Conservation (phyloP, 2,329 filamentous ascomycete genomes). For the Teratosphaeria destructans region DNA sequence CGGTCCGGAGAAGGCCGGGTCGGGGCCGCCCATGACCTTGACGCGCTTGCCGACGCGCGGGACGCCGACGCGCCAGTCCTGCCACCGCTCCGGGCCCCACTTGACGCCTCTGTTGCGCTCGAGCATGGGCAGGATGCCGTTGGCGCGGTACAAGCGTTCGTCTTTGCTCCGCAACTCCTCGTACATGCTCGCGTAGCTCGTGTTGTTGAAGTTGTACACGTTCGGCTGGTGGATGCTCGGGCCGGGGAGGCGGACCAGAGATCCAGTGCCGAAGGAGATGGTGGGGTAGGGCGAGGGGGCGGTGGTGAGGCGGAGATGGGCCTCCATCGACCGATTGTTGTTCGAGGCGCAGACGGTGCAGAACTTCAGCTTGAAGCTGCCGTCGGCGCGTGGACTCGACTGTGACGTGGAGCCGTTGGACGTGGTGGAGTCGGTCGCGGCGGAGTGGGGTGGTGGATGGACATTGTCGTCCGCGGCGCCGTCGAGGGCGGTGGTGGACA, state of each 20-base stretch:
- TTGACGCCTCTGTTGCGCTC: constrained; percentile 86
- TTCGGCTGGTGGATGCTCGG: constrained; percentile 89
- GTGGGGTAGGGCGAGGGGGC: constrained; percentile 68
- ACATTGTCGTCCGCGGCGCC: constrained; percentile 8
- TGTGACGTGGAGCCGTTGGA: constrained; percentile 31
- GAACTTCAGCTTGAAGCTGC: constrained; percentile 81
- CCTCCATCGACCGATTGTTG: constrained; percentile 87
- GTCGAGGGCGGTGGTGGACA: constrained; percentile 22
- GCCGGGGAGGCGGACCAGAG: constrained; percentile 77
- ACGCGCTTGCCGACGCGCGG: constrained; percentile 60
- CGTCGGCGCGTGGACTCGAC: constrained; percentile 14
- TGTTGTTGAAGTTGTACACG: constrained; percentile 96
- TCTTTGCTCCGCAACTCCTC: constrained; percentile 83
- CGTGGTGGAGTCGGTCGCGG: constrained; percentile 6
- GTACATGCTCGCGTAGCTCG: constrained; percentile 90
- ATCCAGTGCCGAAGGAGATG: constrained; percentile 83
- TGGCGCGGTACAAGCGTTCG: constrained; percentile 73
- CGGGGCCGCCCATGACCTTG: not conserved
- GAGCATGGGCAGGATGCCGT: constrained; percentile 92
- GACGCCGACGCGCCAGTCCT: constrained; percentile 87
- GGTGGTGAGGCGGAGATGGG: constrained; percentile 82
- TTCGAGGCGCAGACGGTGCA: constrained; percentile 99
- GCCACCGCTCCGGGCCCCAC: constrained; percentile 92
- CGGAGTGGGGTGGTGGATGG: constrained; percentile 7
- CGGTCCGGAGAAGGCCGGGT: not conserved